phyloP scores from a whole-genome alignment of 2,329 filamentous ascomycete species.

The Paecilomyces fulvus region DNA sequence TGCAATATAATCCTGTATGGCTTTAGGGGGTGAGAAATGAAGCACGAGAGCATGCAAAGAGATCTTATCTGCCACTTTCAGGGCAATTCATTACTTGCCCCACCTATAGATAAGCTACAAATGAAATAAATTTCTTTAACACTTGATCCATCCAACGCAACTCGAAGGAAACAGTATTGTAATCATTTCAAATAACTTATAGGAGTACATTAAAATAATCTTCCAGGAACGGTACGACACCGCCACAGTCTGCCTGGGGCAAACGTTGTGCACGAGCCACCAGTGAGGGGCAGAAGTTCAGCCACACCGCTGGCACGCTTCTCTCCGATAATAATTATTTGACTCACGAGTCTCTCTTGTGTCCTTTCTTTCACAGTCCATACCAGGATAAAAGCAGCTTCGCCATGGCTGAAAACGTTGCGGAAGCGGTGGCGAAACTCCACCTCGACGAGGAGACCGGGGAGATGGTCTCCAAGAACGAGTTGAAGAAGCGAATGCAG shows the following conservation, averaged over 20 bases:
- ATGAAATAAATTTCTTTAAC: too few relatives aligned
- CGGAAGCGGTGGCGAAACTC: conserved; percentile 45
- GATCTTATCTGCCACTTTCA: too few relatives aligned
- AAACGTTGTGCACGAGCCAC: background rate
- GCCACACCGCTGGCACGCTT: background rate
- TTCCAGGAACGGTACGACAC: background rate
- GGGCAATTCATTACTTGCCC: too few relatives aligned
- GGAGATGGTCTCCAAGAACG: conserved; percentile 57
- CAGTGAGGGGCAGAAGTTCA: background rate
- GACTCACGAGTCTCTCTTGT: background rate
- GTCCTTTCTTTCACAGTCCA: background rate
- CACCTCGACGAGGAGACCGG: conserved; percentile 56
- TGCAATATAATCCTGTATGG: too few relatives aligned
- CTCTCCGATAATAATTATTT: background rate
- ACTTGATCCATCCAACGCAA: too few relatives aligned
- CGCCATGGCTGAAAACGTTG: conserved; percentile 8
- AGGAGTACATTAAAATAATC: too few relatives aligned
- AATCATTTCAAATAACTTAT: too few relatives aligned
- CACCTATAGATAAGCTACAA: too few relatives aligned
- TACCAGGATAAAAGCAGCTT: background rate
- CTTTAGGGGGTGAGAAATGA: too few relatives aligned
- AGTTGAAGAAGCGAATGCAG: conserved; percentile 53
- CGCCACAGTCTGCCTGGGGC: background rate
- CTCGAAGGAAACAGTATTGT: too few relatives aligned
- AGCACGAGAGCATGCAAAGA: too few relatives aligned